These are phyloP conservation scores for Lipomyces sp. DNA, from an alignment of 805 yeast genomes.

Conservation along the genomic window DNA sequence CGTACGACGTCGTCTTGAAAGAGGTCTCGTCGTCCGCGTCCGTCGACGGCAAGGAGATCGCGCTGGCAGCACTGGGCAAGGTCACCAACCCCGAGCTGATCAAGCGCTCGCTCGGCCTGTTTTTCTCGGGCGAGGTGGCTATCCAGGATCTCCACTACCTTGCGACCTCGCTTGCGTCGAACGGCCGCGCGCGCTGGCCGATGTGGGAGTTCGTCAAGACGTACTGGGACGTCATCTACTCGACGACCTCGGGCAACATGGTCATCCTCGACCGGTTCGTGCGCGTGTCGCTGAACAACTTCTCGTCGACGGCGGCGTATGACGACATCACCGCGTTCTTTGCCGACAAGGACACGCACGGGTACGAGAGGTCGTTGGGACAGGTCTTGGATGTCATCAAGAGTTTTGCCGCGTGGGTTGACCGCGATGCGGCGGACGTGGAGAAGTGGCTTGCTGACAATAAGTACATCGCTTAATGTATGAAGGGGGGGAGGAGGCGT, in stretches of 20 bases:
- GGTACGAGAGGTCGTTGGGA: slow-evolving; percentile 55
- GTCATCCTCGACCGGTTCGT: slow-evolving; percentile 51
- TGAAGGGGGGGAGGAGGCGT: no score
- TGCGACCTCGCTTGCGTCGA: slow-evolving; percentile 47
- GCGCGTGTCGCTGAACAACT: slow-evolving; percentile 38
- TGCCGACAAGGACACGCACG: slow-evolving; percentile 46
- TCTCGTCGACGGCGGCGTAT: slow-evolving; percentile 40
- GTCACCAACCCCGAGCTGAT: slow-evolving; percentile 42
- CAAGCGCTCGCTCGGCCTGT: slow-evolving; percentile 41
- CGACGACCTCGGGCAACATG: slow-evolving; percentile 48
- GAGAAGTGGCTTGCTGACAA: slow-evolving; percentile 43
- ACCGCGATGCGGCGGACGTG: slow-evolving; percentile 46
- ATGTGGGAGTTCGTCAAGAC: slow-evolving; percentile 52
- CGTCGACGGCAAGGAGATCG: slow-evolving; percentile 56
- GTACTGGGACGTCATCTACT: slow-evolving; percentile 48
- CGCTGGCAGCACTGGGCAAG: slow-evolving; percentile 54
- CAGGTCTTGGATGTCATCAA: slow-evolving; percentile 56
- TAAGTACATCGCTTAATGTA: slow-evolving; percentile 25
- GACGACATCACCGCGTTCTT: slow-evolving; percentile 47
- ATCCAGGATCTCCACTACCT: slow-evolving; percentile 58
- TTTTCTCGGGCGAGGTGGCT: slow-evolving; percentile 44
- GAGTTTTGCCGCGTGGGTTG: slow-evolving; percentile 50
- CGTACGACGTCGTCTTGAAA: slow-evolving; percentile 44
- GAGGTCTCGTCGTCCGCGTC: slow-evolving; percentile 52
- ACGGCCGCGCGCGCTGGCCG: slow-evolving; percentile 43